These are phyloP conservation scores for Crithidia acanthocephali DNA, from an alignment of 208 protist species.

Conservation along the genomic window DNA sequence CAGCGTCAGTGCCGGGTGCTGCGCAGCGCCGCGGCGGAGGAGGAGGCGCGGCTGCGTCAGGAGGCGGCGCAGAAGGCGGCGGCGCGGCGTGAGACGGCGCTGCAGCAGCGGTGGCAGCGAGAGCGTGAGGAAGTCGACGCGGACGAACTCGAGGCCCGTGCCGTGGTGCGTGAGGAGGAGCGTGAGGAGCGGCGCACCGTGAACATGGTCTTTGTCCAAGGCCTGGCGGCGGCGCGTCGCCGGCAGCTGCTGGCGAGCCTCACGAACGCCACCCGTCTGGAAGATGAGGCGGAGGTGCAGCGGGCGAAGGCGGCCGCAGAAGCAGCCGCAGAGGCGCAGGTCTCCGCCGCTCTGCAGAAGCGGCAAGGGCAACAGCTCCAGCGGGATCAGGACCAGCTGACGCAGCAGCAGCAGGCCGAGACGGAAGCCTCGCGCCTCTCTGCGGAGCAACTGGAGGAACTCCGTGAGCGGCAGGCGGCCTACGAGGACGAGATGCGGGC, in stretches of 20 bases:
- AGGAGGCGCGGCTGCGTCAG: slow-evolving; percentile 17
- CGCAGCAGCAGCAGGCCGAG: neutral
- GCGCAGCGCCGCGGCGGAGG: slow-evolving; percentile 11
- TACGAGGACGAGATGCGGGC: slow-evolving; percentile 48
- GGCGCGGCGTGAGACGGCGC: slow-evolving; percentile 9
- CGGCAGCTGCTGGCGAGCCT: slow-evolving; percentile 9
- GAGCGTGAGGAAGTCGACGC: slow-evolving; percentile 39
- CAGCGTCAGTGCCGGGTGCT: slow-evolving; percentile 14
- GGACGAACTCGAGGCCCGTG: slow-evolving; percentile 55
- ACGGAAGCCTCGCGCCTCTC: slow-evolving; percentile 19
- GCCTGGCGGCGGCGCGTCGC: slow-evolving; percentile 12
- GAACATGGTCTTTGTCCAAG: slow-evolving; percentile 24
- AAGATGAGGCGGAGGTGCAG: neutral
- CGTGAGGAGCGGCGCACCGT: slow-evolving; percentile 42
- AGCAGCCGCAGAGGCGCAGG: neutral
- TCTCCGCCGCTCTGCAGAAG: neutral
- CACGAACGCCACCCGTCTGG: neutral
- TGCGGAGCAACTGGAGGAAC: slow-evolving; percentile 33
- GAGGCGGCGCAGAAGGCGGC: slow-evolving; percentile 3
- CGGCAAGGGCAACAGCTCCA: neutral
- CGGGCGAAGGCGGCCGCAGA: neutral
- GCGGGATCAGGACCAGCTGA: neutral
- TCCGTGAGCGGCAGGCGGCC: slow-evolving; percentile 33
- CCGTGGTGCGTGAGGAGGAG: slow-evolving; percentile 44
- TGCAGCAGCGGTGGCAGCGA: slow-evolving; percentile 26